Conservation (phyloP, 1,284 basidiomycete species). For the Pholiota adiposa region DNA sequence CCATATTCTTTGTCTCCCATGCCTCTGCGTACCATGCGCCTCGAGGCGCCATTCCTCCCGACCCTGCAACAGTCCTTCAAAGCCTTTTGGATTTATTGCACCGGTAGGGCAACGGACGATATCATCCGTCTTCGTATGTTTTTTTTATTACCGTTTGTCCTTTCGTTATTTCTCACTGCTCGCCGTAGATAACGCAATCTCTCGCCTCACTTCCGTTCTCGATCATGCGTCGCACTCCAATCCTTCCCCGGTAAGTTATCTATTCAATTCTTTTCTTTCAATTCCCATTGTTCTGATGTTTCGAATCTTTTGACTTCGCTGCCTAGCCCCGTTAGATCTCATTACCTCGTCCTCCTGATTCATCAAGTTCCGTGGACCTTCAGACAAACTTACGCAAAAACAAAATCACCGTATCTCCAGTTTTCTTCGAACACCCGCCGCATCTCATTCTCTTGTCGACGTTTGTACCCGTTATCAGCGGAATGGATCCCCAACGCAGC, state of each 20-base stretch:
- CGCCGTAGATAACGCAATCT: not conserved
- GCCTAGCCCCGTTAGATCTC: not conserved
- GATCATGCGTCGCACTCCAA: not conserved
- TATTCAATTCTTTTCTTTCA: not conserved
- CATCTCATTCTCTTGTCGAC: too few relatives aligned
- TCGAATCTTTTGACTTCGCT: too few relatives aligned
- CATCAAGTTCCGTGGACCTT: not conserved
- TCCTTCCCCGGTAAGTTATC: not conserved
- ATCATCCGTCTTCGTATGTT: too few relatives aligned
- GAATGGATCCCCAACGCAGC: too few relatives aligned
- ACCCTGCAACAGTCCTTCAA: not conserved
- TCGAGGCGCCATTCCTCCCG: not conserved
- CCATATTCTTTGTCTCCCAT: not conserved
- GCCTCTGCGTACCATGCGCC: not conserved
- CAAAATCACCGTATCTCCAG: too few relatives aligned
- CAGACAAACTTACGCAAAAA: too few relatives aligned
- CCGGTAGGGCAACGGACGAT: not conserved
- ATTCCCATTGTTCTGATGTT: not conserved
- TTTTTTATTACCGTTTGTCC: not conserved
- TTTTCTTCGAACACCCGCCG: too few relatives aligned
- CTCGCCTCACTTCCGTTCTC: not conserved
- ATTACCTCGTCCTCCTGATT: not conserved
- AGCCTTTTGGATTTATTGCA: not conserved
- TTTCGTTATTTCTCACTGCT: not conserved
- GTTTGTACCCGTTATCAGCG: too few relatives aligned